A percentile compares a stretch with the other conserved stretches of the same genome.
phyloP scores from a whole-genome alignment of 2,329 filamentous ascomycete genomes.

The Xylaria sp. region DNA sequence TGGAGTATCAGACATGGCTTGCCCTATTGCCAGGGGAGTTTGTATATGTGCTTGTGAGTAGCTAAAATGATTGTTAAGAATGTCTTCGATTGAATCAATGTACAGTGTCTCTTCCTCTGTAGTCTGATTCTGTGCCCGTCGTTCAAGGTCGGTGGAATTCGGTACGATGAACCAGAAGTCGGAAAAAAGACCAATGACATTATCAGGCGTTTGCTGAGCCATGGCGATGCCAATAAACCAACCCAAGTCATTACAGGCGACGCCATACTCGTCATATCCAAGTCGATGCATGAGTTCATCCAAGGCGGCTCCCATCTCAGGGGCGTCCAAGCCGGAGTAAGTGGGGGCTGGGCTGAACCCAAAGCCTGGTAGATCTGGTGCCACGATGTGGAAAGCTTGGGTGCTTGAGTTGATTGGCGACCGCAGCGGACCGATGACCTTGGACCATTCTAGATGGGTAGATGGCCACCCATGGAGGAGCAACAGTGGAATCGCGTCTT shows the following conservation, averaged over 20 bases:
- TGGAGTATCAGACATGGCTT: neutral
- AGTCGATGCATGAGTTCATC: constrained; percentile 2
- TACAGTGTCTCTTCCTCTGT: constrained; percentile 1
- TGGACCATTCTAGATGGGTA: constrained; percentile 1
- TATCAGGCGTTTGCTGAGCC: neutral
- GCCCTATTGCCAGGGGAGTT: neutral
- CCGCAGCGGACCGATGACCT: neutral
- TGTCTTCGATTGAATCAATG: neutral
- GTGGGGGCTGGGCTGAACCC: constrained; percentile 12
- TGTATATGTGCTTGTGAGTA: neutral
- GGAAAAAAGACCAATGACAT: neutral
- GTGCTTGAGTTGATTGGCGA: neutral
- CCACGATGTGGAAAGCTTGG: constrained; percentile 17
- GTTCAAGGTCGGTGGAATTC: constrained; percentile 9
- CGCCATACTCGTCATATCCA: constrained; percentile 6
- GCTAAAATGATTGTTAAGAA: neutral
- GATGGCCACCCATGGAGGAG: constrained; percentile 21
- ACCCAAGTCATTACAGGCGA: constrained; percentile 1
- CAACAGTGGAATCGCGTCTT: constrained; percentile 7
- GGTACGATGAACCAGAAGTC: constrained; percentile 14
- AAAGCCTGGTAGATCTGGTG: constrained; percentile 14
- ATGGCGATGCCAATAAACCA: neutral
- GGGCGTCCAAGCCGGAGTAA: neutral
- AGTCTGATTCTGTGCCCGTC: neutral
- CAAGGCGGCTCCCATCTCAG: neutral